Base-by-base conservation (phyloP, 352 stramenopile genomes). In the Pythium dissotocum region DNA sequence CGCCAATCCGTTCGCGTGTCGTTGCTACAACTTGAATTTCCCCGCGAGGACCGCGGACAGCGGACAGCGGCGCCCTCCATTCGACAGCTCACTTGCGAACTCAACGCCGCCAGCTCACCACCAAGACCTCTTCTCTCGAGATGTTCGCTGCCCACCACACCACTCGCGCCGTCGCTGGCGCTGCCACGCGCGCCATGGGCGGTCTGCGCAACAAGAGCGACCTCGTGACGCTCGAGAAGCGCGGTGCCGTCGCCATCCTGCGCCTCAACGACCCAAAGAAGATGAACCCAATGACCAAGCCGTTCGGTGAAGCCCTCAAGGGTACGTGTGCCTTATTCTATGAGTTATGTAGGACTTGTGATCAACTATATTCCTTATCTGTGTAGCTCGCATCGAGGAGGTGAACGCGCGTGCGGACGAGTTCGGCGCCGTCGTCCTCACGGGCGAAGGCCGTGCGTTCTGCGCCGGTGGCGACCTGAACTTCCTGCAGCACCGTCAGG, bases 381-480 rank as follows among this genome's bases (percentile, higher is more conserved):
- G 35, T 56, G 14, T 61, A 79, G 78, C 75, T 36, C 73, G 77
- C 44, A 64, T 93, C 13, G 69, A 68, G 6, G 73, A 93, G 60
- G 80, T 89, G 58, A 85, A 80, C 35, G 58, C 46, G 30, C 77
- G 77, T 7, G 77, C 70, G 6, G 68, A 83, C 49, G 80, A 91
- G 59, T 86, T 80, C 63, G 68, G 84, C 48, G 83, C 89, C 1
- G 77, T 96, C 26, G 80, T 98, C 30, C 61, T 98, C 4, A 87
- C 82, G 0, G 90, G 91, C 4, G 77, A 77, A 76, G 80, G 77
- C 14, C 80, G 78, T 40, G 89, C 89, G 28, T 98, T 98, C 74
- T 96, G 83, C 24, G 89, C 91, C 0, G 91, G 91, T 48, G 91
- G 91, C 14, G 85, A 97, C 71, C 72, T 97, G 46, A 76, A 90